These are phyloP conservation scores for Salix exigua DNA, from an alignment of 345 rosid species.

Conservation along the genomic window DNA sequence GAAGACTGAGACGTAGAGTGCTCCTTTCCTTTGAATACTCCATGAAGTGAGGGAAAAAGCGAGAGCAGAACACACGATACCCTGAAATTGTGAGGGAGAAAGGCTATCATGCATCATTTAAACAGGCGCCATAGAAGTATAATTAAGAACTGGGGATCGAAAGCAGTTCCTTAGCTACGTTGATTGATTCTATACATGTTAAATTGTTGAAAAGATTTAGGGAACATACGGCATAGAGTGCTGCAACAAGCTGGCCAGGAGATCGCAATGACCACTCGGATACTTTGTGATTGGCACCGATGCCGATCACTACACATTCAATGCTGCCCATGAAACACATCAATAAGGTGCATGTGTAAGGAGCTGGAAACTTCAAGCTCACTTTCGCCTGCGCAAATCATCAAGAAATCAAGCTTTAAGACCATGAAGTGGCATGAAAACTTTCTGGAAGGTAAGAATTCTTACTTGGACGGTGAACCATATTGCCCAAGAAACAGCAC, in stretches of 20 bases:
- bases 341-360: constrained; percentile 69
- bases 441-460: neutral
- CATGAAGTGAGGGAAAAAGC: constrained; percentile 67
- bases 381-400: constrained; percentile 44
- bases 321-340: constrained; percentile 73
- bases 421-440: neutral
- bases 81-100: constrained; percentile 37
- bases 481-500: constrained; percentile 62
- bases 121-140: neutral
- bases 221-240: constrained; percentile 59
- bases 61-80: constrained; percentile 64
- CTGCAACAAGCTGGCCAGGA: constrained; percentile 50
- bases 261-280: constrained; percentile 64
- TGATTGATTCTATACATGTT: no score
- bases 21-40: constrained; percentile 70
- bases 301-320: constrained; percentile 46
- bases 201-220: no score
- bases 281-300: constrained; percentile 32
- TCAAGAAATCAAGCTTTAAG: neutral
- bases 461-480: constrained; percentile 86
- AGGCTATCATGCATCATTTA: neutral
- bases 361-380: constrained; percentile 67
- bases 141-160: neutral
- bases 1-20: constrained; percentile 85
- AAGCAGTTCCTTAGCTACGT: neutral